Evolutionary conservation across 2,329 filamentous ascomycete genomes (phyloP), one percentile per base, ranked within the genome.

Genomic region (Byssochlamys sp.): DNA sequence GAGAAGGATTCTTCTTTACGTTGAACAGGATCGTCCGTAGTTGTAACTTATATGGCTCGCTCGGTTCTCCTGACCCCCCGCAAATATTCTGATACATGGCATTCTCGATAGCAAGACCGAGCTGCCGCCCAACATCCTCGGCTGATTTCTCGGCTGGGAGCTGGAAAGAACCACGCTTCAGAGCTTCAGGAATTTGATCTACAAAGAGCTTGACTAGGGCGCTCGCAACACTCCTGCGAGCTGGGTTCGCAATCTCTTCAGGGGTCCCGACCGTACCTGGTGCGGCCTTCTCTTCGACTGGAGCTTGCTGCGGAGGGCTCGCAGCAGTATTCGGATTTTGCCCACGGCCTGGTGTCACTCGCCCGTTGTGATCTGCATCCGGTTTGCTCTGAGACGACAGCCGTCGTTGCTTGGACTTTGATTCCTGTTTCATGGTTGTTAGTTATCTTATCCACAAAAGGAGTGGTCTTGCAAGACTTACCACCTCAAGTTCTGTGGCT

Each of bases 1-100:
- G 79, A 64, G 90, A 85, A 56, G 85, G 76, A 71, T 99, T 99
- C 69, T 86, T 87, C 80, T 95, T 96, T 60, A 96, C 79, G 74
- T 97, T 97, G 74, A 89, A 89, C 53, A 85, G 78, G 63, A 99
- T 82, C 51, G 87, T 84, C 61, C 90, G 85, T 65, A 91, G 82
- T 73, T 96, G 83, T 56, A 74, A 69, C 62, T 75, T 78, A 74
- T 86, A 88, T 33, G 77, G 73, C 60, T 78, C 73, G 63, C 77
- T 79, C 4, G 81, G 78, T 54, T 81, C 80, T 39, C 80, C 82
- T 58, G 78, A 64, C 56, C 71, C 71, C 58, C 74, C 76, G 59
- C 74, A 79, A 59, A 78, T 77, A 65, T 79, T 79, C 63, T 80
- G 74, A 69, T 81, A 80, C 58, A 85, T 75, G 59, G 82, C 80